phyloP scores from a whole-genome alignment of 805 yeast genomes.

The Peterozyma xylosa region DNA sequence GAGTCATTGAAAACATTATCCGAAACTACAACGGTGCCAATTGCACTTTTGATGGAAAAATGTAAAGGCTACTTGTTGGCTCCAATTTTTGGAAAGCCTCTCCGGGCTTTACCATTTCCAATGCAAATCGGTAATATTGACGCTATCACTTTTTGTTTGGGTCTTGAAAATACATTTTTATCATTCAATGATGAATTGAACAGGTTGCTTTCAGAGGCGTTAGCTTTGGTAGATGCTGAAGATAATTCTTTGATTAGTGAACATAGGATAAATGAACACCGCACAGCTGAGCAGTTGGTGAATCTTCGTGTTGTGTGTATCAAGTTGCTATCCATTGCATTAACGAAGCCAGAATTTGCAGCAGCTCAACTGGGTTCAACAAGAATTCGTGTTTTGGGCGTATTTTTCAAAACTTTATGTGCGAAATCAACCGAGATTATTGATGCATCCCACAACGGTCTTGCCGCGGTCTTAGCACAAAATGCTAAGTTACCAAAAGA shows the following conservation, averaged over 20 bases:
- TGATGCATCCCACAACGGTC: conserved; percentile 87
- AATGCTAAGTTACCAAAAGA: conserved; percentile 91
- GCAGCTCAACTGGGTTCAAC: conserved; percentile 63
- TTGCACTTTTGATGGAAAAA: conserved; percentile 71
- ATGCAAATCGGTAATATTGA: conserved; percentile 99
- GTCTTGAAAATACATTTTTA: conserved; percentile 72
- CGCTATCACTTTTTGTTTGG: conserved; percentile 88
- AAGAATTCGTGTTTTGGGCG: conserved; percentile 80
- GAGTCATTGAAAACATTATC: conserved; percentile 60
- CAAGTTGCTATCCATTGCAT: conserved; percentile 69
- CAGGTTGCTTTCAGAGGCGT: conserved; percentile 78
- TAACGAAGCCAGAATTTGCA: conserved; percentile 78
- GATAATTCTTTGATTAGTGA: conserved; percentile 91
- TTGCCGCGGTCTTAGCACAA: conserved; percentile 75
- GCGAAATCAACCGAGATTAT: conserved; percentile 81
- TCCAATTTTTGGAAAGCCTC: conserved; percentile 94
- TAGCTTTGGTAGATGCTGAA: conserved; percentile 94
- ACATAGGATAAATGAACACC: conserved; percentile 76
- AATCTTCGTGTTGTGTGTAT: conserved; percentile 89
- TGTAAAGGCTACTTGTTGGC: conserved; percentile 77
- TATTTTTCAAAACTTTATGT: conserved; percentile 87
- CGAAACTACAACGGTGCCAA: conserved; percentile 59
- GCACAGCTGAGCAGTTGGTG: conserved; percentile 82
- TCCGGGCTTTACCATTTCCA: conserved; percentile 94
- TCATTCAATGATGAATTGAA: conserved; percentile 85